These are phyloP conservation scores for Peronospora farinosa DNA, from an alignment of 352 stramenopile species.

Conservation along the genomic window DNA sequence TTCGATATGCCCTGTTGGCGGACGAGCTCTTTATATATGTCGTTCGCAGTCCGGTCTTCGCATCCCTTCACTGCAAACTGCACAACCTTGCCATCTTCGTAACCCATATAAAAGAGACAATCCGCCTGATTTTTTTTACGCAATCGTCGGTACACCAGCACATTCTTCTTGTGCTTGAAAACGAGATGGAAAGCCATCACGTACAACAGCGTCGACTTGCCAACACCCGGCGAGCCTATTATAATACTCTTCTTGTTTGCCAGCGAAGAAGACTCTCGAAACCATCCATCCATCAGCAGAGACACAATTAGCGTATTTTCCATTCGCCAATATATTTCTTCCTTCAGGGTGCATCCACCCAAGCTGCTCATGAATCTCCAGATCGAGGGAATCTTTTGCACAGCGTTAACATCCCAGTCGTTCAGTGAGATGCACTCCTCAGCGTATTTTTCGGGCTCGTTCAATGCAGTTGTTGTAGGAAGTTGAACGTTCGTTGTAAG, in stretches of 20 bases:
- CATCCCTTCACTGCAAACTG: constrained; percentile 3
- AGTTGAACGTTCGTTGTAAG: background rate
- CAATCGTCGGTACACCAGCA: constrained; percentile 27
- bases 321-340: background rate
- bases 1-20: background rate
- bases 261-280: background rate
- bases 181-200: too few species aligned
- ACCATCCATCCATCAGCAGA: background rate
- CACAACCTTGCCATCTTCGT: constrained; percentile 11
- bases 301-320: background rate
- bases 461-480: background rate
- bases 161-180: constrained; percentile 27
- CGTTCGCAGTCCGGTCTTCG: background rate
- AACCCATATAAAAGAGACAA: constrained; percentile 9
- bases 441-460: constrained; percentile 1
- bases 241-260: background rate
- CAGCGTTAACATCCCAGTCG: constrained; percentile 3
- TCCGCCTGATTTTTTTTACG: constrained; percentile 2
- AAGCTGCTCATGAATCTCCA: background rate
- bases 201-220: too few species aligned
- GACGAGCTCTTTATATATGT: background rate
- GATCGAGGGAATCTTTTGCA: background rate
- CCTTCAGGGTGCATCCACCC: background rate
- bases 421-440: constrained; percentile 1
- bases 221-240: background rate